These are phyloP conservation scores for Penicillium arizonense DNA, from an alignment of 495 filamentous ascomycete species.

Conservation along the genomic window DNA sequence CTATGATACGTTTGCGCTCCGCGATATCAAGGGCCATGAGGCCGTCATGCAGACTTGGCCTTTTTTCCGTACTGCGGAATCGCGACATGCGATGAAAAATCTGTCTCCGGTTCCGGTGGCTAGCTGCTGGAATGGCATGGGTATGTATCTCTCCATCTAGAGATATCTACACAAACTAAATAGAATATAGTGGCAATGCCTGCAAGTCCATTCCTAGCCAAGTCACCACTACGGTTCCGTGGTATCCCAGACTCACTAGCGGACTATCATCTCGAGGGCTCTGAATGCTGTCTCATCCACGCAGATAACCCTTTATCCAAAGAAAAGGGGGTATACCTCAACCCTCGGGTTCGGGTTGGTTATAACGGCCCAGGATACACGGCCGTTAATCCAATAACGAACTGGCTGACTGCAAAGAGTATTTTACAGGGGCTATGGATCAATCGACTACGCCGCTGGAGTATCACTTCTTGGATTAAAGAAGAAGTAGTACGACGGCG, in stretches of 20 bases:
- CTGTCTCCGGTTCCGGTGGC: slow-evolving; percentile 62
- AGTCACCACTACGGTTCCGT: slow-evolving; percentile 58
- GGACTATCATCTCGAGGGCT: slow-evolving; percentile 66
- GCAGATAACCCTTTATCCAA: slow-evolving; percentile 61
- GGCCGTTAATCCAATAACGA: slow-evolving; percentile 39
- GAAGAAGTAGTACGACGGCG: slow-evolving; percentile 34
- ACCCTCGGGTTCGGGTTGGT: slow-evolving; percentile 74
- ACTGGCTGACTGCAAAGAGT: slow-evolving; percentile 37
- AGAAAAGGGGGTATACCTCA: slow-evolving; percentile 67
- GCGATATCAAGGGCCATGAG: slow-evolving; percentile 64
- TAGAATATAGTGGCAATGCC: slow-evolving; percentile 50
- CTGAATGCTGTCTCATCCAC: slow-evolving; percentile 83
- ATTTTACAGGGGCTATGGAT: slow-evolving; percentile 52
- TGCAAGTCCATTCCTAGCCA: slow-evolving; percentile 54
- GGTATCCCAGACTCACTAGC: slow-evolving; percentile 71
- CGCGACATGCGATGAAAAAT: slow-evolving; percentile 54
- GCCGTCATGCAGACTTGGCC: slow-evolving; percentile 68
- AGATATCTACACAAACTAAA: neutral
- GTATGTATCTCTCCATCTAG: slow-evolving; percentile 22
- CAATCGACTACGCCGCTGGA: slow-evolving; percentile 57
- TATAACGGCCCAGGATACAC: slow-evolving; percentile 62
- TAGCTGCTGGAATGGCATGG: slow-evolving; percentile 85
- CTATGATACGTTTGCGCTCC: slow-evolving; percentile 85
- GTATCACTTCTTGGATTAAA: slow-evolving; percentile 35
- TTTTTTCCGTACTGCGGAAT: slow-evolving; percentile 64